These are phyloP conservation scores for Aspergillus asperescens DNA, from an alignment of 495 filamentous ascomycete genomes.

Conservation along the genomic window DNA sequence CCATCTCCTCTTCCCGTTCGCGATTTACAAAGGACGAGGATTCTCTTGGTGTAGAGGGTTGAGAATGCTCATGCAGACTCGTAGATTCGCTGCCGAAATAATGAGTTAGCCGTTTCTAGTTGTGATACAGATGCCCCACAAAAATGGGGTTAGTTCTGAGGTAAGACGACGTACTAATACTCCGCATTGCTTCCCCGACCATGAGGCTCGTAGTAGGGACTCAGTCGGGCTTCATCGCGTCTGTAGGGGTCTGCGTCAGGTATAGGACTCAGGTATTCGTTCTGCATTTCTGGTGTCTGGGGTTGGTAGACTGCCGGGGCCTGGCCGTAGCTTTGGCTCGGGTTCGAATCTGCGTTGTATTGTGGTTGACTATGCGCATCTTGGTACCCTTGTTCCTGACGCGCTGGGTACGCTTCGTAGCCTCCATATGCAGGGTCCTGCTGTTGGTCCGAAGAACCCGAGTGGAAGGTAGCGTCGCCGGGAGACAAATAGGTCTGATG, in stretches of 20 bases:
- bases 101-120: not conserved
- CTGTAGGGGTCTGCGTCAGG: not conserved
- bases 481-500: conserved; percentile 7
- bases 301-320: conserved; percentile 4
- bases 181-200: conserved; percentile 20
- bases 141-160: not conserved
- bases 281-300: not conserved
- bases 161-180: conserved; percentile 19
- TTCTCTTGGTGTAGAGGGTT: not conserved
- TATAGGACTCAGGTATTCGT: conserved; percentile 7
- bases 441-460: conserved; percentile 15
- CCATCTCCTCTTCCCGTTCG: conserved; percentile 13
- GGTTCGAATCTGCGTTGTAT: conserved; percentile 3
- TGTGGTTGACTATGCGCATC: conserved; percentile 10
- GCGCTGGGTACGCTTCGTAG: conserved; percentile 12
- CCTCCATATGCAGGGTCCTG: conserved; percentile 16
- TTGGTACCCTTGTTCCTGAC: conserved; percentile 7
- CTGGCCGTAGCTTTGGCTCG: not conserved
- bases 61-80: not conserved
- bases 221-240: conserved; percentile 8
- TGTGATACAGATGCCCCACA: not conserved
- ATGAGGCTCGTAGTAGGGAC: conserved; percentile 9
- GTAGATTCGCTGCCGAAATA: conserved; percentile 1
- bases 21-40: not conserved
- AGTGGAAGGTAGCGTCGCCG: conserved; percentile 6